Evolutionary conservation across 2,329 filamentous ascomycete species (phyloP), one percentile per base, ranked within the genome.

Genomic region (Didymellaceae sp.): DNA sequence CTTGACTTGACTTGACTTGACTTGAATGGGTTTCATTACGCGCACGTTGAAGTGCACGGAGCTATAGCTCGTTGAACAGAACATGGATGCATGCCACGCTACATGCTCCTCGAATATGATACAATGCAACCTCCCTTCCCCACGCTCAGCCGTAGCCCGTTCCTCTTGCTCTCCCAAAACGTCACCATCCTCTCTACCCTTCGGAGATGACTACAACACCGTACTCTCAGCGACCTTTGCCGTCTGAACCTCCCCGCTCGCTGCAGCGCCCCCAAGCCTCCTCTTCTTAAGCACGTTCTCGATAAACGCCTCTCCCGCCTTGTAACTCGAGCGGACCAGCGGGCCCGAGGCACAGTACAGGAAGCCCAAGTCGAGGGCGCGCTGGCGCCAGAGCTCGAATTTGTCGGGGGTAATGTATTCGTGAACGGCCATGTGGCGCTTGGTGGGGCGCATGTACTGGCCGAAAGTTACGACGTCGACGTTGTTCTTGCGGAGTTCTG

Each of bases 371-470:
- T 97, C 91, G 35, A 97, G 80, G 30, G 94, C 93, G 42, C 91
- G 85, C 77, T 91, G 85, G 54, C 89, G 85, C 94, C 94, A 99
- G 66, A 89, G 78, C 69, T 97, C 93, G 70, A 99, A 99, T 56
- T 87, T 86, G 55, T 89, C 90, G 1, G 94, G 94, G 0, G 91
- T 93, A 37, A 99, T 84, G 72, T 99, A 99, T 73, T 93, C 91
- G 68, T 96, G 89, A 24, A 99, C 94, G 74, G 96, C 88, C 85
- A 99, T 93, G 74, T 99, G 94, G 34, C 93, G 85, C 81, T 97
- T 99, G 4, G 94, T 99, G 1, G 94, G 94, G 9, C 93, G 90
- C 94, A 99, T 99, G 79, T 99, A 99, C 79, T 99, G 94, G n/a
- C 94, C 94, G 63, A 99, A 99, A 0, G 94, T 99, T 50, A 99